phyloP scores from a whole-genome alignment of 164 flowering plant species.

The Stephania yunnanensis region DNA sequence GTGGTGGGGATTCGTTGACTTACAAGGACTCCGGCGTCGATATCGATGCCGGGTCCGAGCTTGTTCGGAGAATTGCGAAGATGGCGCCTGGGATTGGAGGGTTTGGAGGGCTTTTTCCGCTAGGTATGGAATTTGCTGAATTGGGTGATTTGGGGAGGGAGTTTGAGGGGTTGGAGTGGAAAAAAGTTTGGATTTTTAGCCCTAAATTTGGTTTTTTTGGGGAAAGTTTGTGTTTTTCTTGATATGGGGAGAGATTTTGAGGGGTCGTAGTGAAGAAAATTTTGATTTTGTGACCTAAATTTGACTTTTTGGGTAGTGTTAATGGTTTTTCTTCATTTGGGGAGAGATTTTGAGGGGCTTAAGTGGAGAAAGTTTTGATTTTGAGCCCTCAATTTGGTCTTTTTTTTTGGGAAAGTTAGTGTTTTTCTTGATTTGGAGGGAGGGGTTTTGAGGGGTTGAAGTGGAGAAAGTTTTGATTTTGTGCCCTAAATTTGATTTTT shows the following conservation, averaged over 20 bases:
- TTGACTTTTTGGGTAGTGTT: no score
- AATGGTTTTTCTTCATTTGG: no score
- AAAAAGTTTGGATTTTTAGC: not conserved
- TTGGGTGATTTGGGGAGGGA: not conserved
- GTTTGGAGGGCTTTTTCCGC: constrained; percentile 87
- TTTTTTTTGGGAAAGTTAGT: no score
- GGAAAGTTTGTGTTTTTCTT: not conserved
- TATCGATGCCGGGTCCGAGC: constrained; percentile 94
- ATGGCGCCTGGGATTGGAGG: constrained; percentile 98
- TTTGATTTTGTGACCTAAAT: constrained; percentile 5
- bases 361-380: no score
- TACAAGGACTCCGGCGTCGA: constrained; percentile 94
- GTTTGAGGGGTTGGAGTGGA: not conserved
- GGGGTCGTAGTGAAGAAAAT: not conserved
- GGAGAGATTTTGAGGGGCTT: no score
- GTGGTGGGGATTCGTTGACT: constrained; percentile 35
- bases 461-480: no score
- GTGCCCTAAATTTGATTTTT: no score
- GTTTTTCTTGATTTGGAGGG: no score
- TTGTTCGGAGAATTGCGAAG: constrained; percentile 77
- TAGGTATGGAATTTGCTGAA: constrained; percentile 35
- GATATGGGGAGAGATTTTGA: not conserved
- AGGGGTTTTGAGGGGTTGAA: no score
- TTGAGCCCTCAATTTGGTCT: no score
- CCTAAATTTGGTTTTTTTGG: constrained; percentile 1